Base-by-base conservation (phyloP, 768 basidiomycete genomes). In the Terana coerulea region DNA sequence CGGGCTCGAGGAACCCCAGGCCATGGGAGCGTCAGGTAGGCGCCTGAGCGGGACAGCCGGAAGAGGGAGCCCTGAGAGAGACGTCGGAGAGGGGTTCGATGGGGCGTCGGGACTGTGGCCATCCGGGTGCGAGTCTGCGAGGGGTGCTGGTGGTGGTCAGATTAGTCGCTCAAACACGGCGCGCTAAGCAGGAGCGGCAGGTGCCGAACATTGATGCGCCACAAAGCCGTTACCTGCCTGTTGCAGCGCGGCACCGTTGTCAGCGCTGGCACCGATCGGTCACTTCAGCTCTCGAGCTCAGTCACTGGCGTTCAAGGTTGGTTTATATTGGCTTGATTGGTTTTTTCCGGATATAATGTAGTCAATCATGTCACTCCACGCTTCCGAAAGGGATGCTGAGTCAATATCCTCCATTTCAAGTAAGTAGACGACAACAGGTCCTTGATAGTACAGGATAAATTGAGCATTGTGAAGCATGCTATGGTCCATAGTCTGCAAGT, bases 11-110 rank as follows among this genome's bases (percentile, higher is more conserved):
- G 60, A 94, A 95, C 0, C 86, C 88, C 25, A 95, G 79, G 1
- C 88, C 89, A 60, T 90, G 0, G 91, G 88, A 52, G 91, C 86
- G 68, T 89, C 80, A 48, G 78, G 57, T 82, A 81, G 10, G 80
- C 76, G 15, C 76, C 78, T 0, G 91, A 93, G 34, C 85, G 83
- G 15, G 92, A 93, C 37, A 94, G 77, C 15, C 85, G 83, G 50
- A 90, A 87, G 12, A 98, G 81, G 2, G 94, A 97, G 29, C 92
- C 90, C 51, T 95, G 93, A 0, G 94, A 95, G 54, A 95, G 82
- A 49, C 94, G 88, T 35, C 86, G 80, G 21, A 98, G 79, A 7
- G 94, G 94, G 10, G 91, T 94, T 34, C 86, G 79, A 49, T 83
- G 86, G 6, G 83, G 79, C 7, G 80, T 78, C 1, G 69, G 67